Evolutionary conservation across 139 green algal genomes (phyloP), one percentile per base, ranked within the genome.

Genomic region (Dunaliella sp.): DNA sequence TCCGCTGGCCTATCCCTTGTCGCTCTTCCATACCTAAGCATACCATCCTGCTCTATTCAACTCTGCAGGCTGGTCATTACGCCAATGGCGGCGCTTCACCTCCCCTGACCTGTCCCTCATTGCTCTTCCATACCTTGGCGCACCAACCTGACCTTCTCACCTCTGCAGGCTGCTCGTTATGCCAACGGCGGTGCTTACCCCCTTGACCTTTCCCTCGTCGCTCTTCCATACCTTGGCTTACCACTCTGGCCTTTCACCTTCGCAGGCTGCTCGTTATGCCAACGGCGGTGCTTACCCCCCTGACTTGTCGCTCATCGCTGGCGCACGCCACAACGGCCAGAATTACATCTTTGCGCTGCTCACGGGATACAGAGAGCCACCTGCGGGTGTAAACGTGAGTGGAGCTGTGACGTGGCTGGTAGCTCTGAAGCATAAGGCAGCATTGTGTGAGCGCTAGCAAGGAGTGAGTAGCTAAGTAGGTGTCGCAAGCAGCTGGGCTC

Each of bases 301-400:
- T 28, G 97, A 99, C 93, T 93, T 99, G 80, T 95, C 91, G 38
- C 93, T 99, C 34, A 99, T 99, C 86, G 96, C 94, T 74, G 98
- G 98, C 90, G 98, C 96, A 2, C 94, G 98, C 80, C 98, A 99
- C 90, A 91, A 99, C 87, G 98, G 98, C 48, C 90, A 95, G 84
- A 99, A 99, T 94, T 99, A 99, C 89, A 92, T 99, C 30, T 99
- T 99, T 90, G 89, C 95, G 1, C 94, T 99, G 84, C 94, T 99
- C 38, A 94, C 97, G 36, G 98, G 98, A 12, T 99, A 99, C 95
- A 91, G 96, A 3, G 97, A 99, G 59, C 96, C 97, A 1, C 97
- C 97, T 35, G 97, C 97, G 1, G 97, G 97, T 82, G 94, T 99
- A 65, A 89, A 86, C 36, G 95, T 97, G 89, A 87, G 91, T 86